phyloP scores from a whole-genome alignment of 371 early-diverging fungal genomes.

The Rhizomucor miehei region DNA sequence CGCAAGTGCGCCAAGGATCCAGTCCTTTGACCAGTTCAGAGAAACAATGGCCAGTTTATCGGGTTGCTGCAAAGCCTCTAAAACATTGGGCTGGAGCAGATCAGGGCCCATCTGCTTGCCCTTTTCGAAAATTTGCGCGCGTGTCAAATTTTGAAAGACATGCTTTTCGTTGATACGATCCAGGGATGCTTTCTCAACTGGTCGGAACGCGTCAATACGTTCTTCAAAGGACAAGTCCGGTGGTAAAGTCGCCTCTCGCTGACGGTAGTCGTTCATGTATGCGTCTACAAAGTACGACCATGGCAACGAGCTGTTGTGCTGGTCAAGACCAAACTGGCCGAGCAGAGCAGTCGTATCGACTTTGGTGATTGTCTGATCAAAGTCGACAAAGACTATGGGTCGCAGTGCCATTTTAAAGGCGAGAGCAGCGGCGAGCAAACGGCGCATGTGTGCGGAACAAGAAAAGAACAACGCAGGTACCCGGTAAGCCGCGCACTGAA shows the following conservation, averaged over 20 bases:
- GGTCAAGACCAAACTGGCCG: conserved; percentile 24
- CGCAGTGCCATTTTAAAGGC: background rate
- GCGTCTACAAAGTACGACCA: conserved; percentile 36
- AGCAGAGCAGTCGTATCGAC: conserved; percentile 35
- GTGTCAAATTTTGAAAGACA: conserved; percentile 29
- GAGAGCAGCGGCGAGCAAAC: background rate
- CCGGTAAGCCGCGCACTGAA: no score
- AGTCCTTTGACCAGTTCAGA: conserved; percentile 48
- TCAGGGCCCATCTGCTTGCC: conserved; percentile 5
- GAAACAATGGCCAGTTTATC: conserved; percentile 26
- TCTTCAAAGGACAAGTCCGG: background rate
- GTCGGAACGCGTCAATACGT: conserved; percentile 19
- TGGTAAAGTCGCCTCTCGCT: conserved; percentile 2
- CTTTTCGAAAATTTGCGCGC: conserved; percentile 11
- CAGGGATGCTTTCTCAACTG: conserved; percentile 29
- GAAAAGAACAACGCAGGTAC: no score
- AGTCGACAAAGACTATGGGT: conserved; percentile 34
- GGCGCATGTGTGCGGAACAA: no score
- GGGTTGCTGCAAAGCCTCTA: conserved; percentile 9
- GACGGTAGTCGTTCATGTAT: conserved; percentile 33
- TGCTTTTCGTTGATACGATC: conserved; percentile 21
- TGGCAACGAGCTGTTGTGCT: conserved; percentile 6
- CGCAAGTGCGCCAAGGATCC: conserved; percentile 35
- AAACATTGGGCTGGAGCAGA: conserved; percentile 16
- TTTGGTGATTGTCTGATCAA: conserved; percentile 41